Conservation (phyloP, 768 basidiomycete species). For the Xerocomus spinulosus region DNA sequence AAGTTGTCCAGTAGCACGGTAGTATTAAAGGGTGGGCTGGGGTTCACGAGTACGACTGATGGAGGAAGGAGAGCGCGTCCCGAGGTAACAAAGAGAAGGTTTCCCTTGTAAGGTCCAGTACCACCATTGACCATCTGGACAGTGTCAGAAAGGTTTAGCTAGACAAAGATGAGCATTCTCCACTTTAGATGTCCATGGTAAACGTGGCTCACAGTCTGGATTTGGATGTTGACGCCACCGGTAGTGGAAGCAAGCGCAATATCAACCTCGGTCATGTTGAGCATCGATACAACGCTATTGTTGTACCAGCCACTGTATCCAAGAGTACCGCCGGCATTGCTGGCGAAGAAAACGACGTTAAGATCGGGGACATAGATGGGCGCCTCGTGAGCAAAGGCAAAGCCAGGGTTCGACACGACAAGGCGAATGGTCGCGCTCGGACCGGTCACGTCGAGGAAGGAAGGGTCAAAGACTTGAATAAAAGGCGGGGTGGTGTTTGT, state of each 20-base stretch:
- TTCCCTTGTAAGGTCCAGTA: constrained; percentile 56
- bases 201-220: constrained; percentile 34
- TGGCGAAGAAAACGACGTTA: constrained; percentile 70
- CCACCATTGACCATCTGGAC: constrained; percentile 72
- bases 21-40: constrained; percentile 55
- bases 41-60: constrained; percentile 61
- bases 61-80: constrained; percentile 62
- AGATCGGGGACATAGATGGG: constrained; percentile 62
- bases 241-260: constrained; percentile 36
- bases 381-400: constrained; percentile 77
- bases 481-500: constrained; percentile 54
- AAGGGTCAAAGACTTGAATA: constrained; percentile 51
- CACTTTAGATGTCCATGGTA: not conserved
- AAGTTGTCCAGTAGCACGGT: constrained; percentile 75
- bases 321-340: constrained; percentile 60
- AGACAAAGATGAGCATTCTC: constrained; percentile 4
- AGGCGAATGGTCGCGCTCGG: constrained; percentile 49
- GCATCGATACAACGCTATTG: constrained; percentile 59
- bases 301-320: constrained; percentile 48
- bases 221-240: constrained; percentile 43
- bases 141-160: constrained; percentile 56
- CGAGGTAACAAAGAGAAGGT: constrained; percentile 58
- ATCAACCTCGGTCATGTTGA: constrained; percentile 55
- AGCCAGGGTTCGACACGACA: constrained; percentile 56
- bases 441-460: constrained; percentile 61